These are phyloP conservation scores for Calophaca sinica DNA, from an alignment of 306 rosid species.

Conservation along the genomic window DNA sequence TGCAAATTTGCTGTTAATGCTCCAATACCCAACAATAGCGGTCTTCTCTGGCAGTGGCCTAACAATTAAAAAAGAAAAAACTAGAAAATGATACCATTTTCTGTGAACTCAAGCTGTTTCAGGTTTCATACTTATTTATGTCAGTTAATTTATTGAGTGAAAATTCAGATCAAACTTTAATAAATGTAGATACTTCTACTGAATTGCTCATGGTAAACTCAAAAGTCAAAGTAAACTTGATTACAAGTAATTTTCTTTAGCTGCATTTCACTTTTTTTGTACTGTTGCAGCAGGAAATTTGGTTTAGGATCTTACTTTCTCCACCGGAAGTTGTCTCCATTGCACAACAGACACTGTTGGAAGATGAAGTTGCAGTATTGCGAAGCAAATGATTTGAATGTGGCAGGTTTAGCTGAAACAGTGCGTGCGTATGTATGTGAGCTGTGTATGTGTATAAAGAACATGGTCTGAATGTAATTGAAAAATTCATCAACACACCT, in stretches of 20 bases:
- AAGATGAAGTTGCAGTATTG: conserved; percentile 50
- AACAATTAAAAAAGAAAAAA: conserved; percentile 17
- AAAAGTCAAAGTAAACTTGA: neutral
- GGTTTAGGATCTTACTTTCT: conserved; percentile 58
- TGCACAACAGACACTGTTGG: conserved; percentile 53
- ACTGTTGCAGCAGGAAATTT: neutral
- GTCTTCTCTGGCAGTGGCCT: conserved; percentile 81
- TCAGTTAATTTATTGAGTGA: too few species aligned
- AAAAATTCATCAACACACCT: conserved; percentile 51
- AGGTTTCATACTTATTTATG: too few species aligned
- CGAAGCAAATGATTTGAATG: conserved; percentile 58
- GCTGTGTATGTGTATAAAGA: neutral
- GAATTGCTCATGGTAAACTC: too few species aligned
- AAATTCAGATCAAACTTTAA: neutral
- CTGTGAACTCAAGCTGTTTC: neutral
- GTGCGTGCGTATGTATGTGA: conserved; percentile 39
- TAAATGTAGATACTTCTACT: neutral
- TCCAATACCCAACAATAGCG: conserved; percentile 77
- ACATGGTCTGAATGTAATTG: conserved; percentile 8
- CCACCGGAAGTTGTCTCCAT: conserved; percentile 53
- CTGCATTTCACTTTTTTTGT: too few species aligned
- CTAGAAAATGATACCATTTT: neutral
- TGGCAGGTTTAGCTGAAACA: conserved; percentile 60
- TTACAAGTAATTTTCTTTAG: neutral
- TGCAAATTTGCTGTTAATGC: conserved; percentile 67